A percentile compares a stretch with the other conserved stretches of the same genome.
These are phyloP conservation scores for Leucocoprinus birnbaumii DNA, from an alignment of 768 basidiomycete genomes.

Conservation along the genomic window DNA sequence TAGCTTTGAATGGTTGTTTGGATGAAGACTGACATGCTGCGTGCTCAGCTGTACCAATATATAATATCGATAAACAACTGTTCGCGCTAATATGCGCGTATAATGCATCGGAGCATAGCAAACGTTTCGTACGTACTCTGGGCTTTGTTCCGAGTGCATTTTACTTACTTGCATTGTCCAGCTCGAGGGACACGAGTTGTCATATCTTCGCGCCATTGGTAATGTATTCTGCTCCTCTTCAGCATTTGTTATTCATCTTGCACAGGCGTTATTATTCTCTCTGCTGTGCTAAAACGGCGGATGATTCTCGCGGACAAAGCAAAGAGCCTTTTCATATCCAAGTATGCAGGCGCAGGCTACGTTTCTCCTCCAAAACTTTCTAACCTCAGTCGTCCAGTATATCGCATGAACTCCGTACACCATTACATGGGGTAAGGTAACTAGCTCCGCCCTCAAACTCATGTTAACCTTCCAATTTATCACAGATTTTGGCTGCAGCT, in stretches of 20 bases:
- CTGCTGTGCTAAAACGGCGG: slow-evolving; percentile 85
- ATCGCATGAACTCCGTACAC: slow-evolving; percentile 88
- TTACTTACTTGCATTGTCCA: slow-evolving; percentile 24
- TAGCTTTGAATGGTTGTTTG: background rate
- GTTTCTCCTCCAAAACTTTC: background rate
- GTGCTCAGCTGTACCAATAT: slow-evolving; percentile 78
- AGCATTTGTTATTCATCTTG: slow-evolving; percentile 5
- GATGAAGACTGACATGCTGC: background rate
- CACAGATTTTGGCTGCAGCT: slow-evolving; percentile 83
- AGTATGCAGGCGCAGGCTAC: slow-evolving; percentile 42
- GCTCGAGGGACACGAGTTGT: slow-evolving; percentile 88
- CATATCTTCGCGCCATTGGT: slow-evolving; percentile 91
- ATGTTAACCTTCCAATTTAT: background rate
- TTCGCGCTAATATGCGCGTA: slow-evolving; percentile 91
- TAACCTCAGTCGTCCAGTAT: slow-evolving; percentile 46
- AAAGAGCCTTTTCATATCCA: slow-evolving; percentile 89
- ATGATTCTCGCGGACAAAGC: slow-evolving; percentile 96
- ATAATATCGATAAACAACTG: slow-evolving; percentile 89
- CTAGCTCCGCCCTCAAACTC: slow-evolving; percentile 12
- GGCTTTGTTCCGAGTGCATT: background rate
- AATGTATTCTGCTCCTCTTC: slow-evolving; percentile 8
- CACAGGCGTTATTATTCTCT: slow-evolving; percentile 85
- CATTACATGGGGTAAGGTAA: slow-evolving; percentile 79
- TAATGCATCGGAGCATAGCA: slow-evolving; percentile 77
- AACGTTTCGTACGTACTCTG: slow-evolving; percentile 66